These are phyloP conservation scores for Metarhizium anisopliae DNA, from an alignment of 2,329 filamentous ascomycete genomes.

Conservation along the genomic window DNA sequence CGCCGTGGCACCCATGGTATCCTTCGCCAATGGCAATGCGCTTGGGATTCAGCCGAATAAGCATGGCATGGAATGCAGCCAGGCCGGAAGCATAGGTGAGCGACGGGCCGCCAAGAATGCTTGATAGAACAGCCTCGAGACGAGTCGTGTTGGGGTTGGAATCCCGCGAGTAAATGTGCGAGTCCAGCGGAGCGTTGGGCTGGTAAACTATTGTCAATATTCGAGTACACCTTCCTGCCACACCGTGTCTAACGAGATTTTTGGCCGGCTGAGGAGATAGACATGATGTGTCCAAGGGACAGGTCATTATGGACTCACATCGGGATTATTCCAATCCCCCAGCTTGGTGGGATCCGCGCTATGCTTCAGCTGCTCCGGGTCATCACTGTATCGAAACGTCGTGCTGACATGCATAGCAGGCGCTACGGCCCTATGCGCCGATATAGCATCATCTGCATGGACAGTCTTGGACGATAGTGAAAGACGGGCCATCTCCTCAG, in stretches of 20 bases:
- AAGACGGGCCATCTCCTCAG: slow-evolving; percentile 14
- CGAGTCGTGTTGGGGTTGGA: slow-evolving; percentile 73
- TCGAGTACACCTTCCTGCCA: background rate
- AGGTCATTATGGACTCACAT: slow-evolving; percentile 35
- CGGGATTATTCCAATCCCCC: slow-evolving; percentile 37
- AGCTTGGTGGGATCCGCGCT: slow-evolving; percentile 32
- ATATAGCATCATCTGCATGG: slow-evolving; percentile 74
- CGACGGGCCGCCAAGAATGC: slow-evolving; percentile 59
- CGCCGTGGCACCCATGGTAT: slow-evolving; percentile 91
- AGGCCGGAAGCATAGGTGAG: slow-evolving; percentile 81
- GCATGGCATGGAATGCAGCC: slow-evolving; percentile 77
- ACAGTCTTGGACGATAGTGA: slow-evolving; percentile 63
- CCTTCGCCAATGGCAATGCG: slow-evolving; percentile 74
- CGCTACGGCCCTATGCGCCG: slow-evolving; percentile 68
- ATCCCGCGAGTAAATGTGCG: slow-evolving; percentile 77
- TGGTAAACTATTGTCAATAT: background rate
- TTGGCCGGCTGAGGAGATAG: too few relatives aligned
- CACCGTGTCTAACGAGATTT: background rate
- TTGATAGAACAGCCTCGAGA: slow-evolving; percentile 72
- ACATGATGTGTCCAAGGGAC: background rate
- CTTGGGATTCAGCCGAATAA: slow-evolving; percentile 76
- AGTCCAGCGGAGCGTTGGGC: slow-evolving; percentile 42
- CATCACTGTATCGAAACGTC: slow-evolving; percentile 71
- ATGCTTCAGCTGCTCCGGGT: slow-evolving; percentile 55
- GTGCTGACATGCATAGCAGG: slow-evolving; percentile 87